A percentile compares a stretch with the other conserved stretches of the same genome.
Evolutionary conservation across 2,329 filamentous ascomycete species (phyloP).

Genomic region (Colletotrichum tofieldiae): DNA sequence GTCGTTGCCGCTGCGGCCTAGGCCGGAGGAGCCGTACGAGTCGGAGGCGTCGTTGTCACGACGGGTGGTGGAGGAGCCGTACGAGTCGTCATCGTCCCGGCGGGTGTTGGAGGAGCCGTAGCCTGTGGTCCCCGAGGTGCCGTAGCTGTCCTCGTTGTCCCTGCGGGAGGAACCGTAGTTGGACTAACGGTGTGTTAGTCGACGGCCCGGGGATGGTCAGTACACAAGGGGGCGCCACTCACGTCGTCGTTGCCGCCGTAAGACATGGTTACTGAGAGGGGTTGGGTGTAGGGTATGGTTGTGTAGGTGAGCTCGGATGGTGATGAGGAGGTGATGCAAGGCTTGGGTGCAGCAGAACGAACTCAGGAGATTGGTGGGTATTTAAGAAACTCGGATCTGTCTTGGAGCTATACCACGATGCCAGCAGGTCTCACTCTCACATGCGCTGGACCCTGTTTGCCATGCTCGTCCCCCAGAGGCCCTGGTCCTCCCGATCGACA

Average conservation of each 20-base stretch:
- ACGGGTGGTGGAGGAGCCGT: constrained; percentile 44
- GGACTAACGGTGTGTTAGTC: constrained; percentile 44
- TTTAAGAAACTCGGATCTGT: constrained; percentile 21
- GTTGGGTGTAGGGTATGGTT: not conserved
- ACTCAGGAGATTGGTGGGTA: constrained; percentile 9
- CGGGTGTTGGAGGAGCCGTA: constrained; percentile 43
- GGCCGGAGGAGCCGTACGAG: constrained; percentile 7
- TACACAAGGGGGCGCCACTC: constrained; percentile 38
- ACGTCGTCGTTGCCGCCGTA: constrained; percentile 61
- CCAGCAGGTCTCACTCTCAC: constrained; percentile 37
- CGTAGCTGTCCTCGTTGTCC: constrained; percentile 44
- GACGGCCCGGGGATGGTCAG: not conserved
- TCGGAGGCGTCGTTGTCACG: constrained; percentile 29
- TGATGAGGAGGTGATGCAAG: constrained; percentile 19
- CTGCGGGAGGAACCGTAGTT: constrained; percentile 43
- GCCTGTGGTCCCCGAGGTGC: constrained; percentile 43
- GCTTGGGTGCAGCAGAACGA: not conserved
- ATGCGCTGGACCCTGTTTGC: constrained; percentile 28
- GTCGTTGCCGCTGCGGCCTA: constrained; percentile 21
- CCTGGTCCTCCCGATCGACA: constrained; percentile 38
- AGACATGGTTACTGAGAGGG: constrained; percentile 58
- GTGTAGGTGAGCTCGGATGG: constrained; percentile 7
- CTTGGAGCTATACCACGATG: not conserved
- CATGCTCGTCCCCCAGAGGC: not conserved
- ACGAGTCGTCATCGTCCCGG: constrained; percentile 41